Percentiles rank a stretch among this genome's conserved stretches.
These are phyloP conservation scores for Candida verbasci DNA, from an alignment of 805 yeast genomes.

Conservation along the genomic window DNA sequence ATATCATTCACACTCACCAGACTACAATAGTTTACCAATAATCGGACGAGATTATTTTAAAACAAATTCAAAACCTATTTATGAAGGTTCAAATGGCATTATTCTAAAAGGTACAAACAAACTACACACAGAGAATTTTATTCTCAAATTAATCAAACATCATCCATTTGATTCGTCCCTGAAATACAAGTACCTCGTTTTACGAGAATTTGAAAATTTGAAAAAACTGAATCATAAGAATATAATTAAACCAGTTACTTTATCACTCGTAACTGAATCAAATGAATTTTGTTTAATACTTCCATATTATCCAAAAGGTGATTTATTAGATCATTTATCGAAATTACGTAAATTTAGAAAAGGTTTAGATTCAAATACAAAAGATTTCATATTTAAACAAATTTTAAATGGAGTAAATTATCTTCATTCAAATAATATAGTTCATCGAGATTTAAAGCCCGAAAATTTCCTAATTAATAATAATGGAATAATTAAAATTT, in stretches of 20 bases:
- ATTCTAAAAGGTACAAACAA: slow-evolving; percentile 28
- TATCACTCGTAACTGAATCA: slow-evolving; percentile 12
- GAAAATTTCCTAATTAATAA: slow-evolving; percentile 94
- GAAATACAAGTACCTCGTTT: slow-evolving; percentile 19
- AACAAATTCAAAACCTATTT: slow-evolving; percentile 25
- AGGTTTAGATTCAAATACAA: slow-evolving; percentile 26
- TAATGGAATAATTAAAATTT: slow-evolving; percentile 89
- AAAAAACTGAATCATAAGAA: slow-evolving; percentile 24
- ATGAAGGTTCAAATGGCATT: slow-evolving; percentile 41
- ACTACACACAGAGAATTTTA: slow-evolving; percentile 15
- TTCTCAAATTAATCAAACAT: slow-evolving; percentile 29
- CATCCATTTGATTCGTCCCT: slow-evolving; percentile 9
- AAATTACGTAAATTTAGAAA: slow-evolving; percentile 32
- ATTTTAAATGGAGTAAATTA: slow-evolving; percentile 91
- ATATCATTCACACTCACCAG: too few species aligned
- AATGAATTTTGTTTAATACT: slow-evolving; percentile 31
- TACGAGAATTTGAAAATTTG: slow-evolving; percentile 28
- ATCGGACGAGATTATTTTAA: slow-evolving; percentile 22
- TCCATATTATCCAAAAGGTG: slow-evolving; percentile 45
- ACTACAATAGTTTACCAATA: slow-evolving; percentile 4
- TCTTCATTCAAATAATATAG: slow-evolving; percentile 89
- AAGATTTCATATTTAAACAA: slow-evolving; percentile 68
- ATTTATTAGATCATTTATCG: slow-evolving; percentile 41
- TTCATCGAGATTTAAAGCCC: slow-evolving; percentile 93
- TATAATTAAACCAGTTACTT: slow-evolving; percentile 23